A percentile compares a stretch with the other conserved stretches of the same genome.
phyloP scores from a whole-genome alignment of 2,329 filamentous ascomycete species.

The Furcasterigmium sp. region DNA sequence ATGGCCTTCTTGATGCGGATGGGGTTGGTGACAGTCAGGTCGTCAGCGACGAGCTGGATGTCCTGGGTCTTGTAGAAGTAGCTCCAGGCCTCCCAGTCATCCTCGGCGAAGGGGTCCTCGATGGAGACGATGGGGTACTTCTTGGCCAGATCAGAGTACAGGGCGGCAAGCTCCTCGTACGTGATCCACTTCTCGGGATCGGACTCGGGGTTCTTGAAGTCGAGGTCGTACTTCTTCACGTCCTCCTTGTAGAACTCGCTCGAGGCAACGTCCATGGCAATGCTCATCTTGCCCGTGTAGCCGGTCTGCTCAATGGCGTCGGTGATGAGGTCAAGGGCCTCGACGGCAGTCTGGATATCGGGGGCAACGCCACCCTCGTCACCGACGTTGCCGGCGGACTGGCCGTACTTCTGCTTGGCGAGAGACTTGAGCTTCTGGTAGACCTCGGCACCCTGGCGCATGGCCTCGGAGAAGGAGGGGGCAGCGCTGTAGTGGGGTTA shows the following conservation, averaged over 20 bases:
- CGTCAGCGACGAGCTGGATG: conserved; percentile 97
- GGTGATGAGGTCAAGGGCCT: conserved; percentile 94
- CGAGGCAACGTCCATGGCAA: conserved; percentile 98
- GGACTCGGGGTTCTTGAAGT: conserved; percentile 99
- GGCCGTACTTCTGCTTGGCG: conserved; percentile 99
- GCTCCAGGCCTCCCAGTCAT: conserved; percentile 99
- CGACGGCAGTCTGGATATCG: conserved; percentile 94
- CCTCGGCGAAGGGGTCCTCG: conserved; percentile 98
- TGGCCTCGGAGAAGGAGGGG: conserved; percentile 87
- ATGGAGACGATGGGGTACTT: conserved; percentile 99
- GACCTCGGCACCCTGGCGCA: conserved; percentile 94
- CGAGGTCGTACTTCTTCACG: conserved; percentile 98
- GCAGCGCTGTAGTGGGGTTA: conserved; percentile 52
- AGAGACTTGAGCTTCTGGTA: conserved; percentile 97
- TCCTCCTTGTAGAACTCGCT: conserved; percentile 99
- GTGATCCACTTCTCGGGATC: conserved; percentile 97
- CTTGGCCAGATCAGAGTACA: conserved; percentile 81
- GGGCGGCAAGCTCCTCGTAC: conserved; percentile 90
- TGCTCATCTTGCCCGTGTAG: conserved; percentile 94
- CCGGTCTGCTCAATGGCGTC: conserved; percentile 91
- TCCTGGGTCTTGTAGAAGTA: conserved; percentile 99
- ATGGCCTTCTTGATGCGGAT: conserved; percentile 99
- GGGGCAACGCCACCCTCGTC: conserved; percentile 99
- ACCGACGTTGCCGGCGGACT: conserved; percentile 97
- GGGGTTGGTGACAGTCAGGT: conserved; percentile 98